Evolutionary conservation across 2,329 filamentous ascomycete genomes (phyloP), one percentile per base, ranked within the genome.

Genomic region (Nakataea oryzae): DNA sequence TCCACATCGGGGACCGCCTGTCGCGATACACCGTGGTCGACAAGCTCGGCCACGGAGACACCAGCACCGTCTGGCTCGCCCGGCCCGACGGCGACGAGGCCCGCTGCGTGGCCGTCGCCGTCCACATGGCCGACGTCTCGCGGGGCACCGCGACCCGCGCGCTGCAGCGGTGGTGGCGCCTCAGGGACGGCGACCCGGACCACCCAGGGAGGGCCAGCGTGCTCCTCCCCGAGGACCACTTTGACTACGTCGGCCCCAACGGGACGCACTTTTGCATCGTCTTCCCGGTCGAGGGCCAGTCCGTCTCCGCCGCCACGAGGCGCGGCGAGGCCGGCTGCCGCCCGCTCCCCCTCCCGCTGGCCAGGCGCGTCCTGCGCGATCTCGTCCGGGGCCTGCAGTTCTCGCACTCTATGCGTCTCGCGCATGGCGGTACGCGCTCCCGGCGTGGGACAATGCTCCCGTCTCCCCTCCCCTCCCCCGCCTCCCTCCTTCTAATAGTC

Each of bases 11-110:
- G 17, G 54, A 55, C 21, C 54, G 11, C 11, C 21, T 55, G 11
- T 24, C 11, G 17, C 8, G 8, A 12, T 78, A 78, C 61, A 69
- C 66, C 7, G 69, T 79, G 55, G 68, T 73, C 1, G 74, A 75
- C 24, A 78, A 79, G 64, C 68, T 79, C 7, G 75, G 75, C 0
- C 76, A 70, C 66, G 75, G 76, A 9, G 69, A 70, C 5, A 75
- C 72, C 64, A 58, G 59, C 3, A 62, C 61, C 3, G 61, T 62
- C 11, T 62, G 61, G 58, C 54, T 62, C 12, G 61, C 58, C 2
- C 61, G 58, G 21, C 54, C 54, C 21, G 54, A 55, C 54, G 54
- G 54, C 11, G 11, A 12, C n/a, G 54, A 24, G 8, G 11, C 26
- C 54, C 8, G 54, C 8, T 55, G n/a, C 21, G 54, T 55, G 17